These are phyloP conservation scores for Conidiobolus incongruus DNA, from an alignment of 371 early-diverging fungal species.

Conservation along the genomic window DNA sequence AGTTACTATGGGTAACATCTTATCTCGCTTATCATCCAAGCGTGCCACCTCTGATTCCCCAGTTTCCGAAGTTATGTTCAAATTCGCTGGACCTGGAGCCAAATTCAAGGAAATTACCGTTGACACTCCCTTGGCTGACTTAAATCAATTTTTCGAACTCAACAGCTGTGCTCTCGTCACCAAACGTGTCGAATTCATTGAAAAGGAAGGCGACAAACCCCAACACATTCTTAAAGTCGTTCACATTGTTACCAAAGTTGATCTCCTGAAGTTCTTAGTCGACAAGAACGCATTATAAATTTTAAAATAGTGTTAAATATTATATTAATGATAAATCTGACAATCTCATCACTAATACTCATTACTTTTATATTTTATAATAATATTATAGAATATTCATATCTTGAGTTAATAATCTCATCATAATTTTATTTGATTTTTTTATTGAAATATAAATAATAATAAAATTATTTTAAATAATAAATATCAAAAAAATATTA, in stretches of 20 bases:
- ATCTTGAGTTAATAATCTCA: too few species aligned
- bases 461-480: too few species aligned
- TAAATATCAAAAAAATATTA: too few species aligned
- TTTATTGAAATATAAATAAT: too few species aligned
- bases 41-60: slow-evolving; percentile 35
- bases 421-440: too few species aligned
- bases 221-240: slow-evolving; percentile 33
- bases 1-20: slow-evolving; percentile 67
- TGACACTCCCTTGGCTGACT: slow-evolving; percentile 52
- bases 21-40: slow-evolving; percentile 56
- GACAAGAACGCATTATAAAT: too few species aligned
- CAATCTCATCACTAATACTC: too few species aligned
- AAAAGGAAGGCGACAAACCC: slow-evolving; percentile 5
- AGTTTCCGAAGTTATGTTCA: slow-evolving; percentile 63
- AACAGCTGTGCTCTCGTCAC: slow-evolving; percentile 79
- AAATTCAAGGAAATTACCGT: slow-evolving; percentile 60
- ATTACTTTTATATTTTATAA: too few species aligned
- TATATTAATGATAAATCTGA: too few species aligned
- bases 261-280: slow-evolving; percentile 62
- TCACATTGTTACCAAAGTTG: slow-evolving; percentile 80
- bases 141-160: slow-evolving; percentile 76
- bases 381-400: too few species aligned
- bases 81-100: slow-evolving; percentile 20
- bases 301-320: too few species aligned
- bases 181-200: too few species aligned